A percentile compares a stretch with the other conserved stretches of the same genome.
Conservation (phyloP, 345 rosid genomes). For the Salix caprea region DNA sequence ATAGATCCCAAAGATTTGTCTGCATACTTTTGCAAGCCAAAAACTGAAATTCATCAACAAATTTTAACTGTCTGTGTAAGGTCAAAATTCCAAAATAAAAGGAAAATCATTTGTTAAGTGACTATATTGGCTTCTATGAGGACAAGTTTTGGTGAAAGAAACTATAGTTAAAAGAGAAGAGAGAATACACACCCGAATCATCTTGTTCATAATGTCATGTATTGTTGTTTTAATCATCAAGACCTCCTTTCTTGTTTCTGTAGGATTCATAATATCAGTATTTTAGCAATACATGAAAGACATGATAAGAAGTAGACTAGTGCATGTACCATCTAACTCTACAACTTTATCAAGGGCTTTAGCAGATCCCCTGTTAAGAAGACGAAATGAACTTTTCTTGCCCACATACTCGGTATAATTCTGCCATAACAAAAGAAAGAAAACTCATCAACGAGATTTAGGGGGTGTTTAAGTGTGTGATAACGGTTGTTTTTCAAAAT, state of each 20-base stretch:
- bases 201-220: constrained; percentile 91
- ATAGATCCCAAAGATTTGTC: not conserved
- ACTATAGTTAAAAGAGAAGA: not conserved
- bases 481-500: too few relatives aligned
- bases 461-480: too few relatives aligned
- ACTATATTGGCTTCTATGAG: not conserved
- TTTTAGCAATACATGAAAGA: constrained; percentile 5
- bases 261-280: constrained; percentile 23
- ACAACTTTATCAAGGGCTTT: constrained; percentile 99
- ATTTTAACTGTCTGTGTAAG: not conserved
- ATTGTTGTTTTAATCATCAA: constrained; percentile 85
- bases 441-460: not conserved
- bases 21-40: not conserved
- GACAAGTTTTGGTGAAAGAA: constrained; percentile 1
- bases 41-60: not conserved
- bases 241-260: constrained; percentile 78
- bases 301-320: constrained; percentile 1
- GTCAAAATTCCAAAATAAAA: not conserved
- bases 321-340: constrained; percentile 78
- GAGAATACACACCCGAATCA: constrained; percentile 66
- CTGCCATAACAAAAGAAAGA: constrained; percentile 33
- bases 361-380: constrained; percentile 94
- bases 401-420: constrained; percentile 74
- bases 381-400: constrained; percentile 79
- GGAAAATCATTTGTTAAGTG: not conserved